These are phyloP conservation scores for Alternaria triticina DNA, from an alignment of 2,329 filamentous ascomycete species.

Conservation along the genomic window DNA sequence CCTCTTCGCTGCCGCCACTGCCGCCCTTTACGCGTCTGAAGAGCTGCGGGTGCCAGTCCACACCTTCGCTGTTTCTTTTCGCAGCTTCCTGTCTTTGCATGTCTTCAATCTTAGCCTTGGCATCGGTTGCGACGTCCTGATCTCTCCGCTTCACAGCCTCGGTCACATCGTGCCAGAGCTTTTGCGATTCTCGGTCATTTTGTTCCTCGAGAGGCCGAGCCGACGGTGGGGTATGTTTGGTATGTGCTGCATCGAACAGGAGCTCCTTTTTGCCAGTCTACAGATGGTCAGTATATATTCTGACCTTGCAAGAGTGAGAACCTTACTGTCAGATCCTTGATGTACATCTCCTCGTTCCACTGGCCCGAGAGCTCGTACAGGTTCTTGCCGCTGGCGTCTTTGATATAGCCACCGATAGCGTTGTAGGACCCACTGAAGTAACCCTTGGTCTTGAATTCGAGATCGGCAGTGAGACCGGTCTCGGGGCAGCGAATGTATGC, in stretches of 20 bases:
- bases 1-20: conserved; percentile 74
- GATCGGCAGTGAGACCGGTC: conserved; percentile 81
- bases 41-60: conserved; percentile 87
- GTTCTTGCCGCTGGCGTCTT: conserved; percentile 81
- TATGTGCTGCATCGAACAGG: conserved; percentile 83
- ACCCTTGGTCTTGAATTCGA: conserved; percentile 98
- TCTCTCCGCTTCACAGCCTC: conserved; percentile 83
- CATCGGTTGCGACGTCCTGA: conserved; percentile 87
- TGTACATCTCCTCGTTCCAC: conserved; percentile 94
- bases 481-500: conserved; percentile 93
- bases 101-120: conserved; percentile 96
- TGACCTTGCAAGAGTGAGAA: neutral
- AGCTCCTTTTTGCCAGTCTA: conserved; percentile 88
- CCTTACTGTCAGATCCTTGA: conserved; percentile 79
- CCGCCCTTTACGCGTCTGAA: conserved; percentile 79
- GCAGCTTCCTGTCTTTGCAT: conserved; percentile 88
- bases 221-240: conserved; percentile 76
- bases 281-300: conserved; percentile 5
- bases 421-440: conserved; percentile 98
- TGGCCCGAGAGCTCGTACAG: conserved; percentile 88
- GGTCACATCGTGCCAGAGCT: conserved; percentile 81
- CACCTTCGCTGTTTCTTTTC: conserved; percentile 74
- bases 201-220: conserved; percentile 85
- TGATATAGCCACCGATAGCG: conserved; percentile 90
- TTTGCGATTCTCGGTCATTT: conserved; percentile 87